Percentiles rank a stretch among this genome's conserved stretches.
Conservation (phyloP, 768 basidiomycete genomes). For the Xerocomus spinulosus region DNA sequence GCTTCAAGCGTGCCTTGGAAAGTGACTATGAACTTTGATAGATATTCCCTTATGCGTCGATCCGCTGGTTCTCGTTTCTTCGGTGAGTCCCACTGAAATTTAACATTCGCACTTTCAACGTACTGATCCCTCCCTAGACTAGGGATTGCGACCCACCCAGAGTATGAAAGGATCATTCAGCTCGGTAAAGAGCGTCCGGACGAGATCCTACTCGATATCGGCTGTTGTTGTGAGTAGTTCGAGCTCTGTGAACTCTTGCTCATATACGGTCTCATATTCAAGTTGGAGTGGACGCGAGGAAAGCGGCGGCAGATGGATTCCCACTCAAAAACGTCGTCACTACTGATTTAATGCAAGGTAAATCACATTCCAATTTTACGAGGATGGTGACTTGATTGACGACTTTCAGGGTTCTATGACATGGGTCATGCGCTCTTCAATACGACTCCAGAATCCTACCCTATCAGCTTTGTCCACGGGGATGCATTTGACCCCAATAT, state of each 20-base stretch:
- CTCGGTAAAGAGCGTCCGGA: slow-evolving; percentile 34
- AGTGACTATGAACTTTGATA: too few relatives aligned
- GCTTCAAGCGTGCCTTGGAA: too few relatives aligned
- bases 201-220: slow-evolving; percentile 42
- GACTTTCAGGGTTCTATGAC: slow-evolving; percentile 47
- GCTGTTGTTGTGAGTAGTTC: slow-evolving; percentile 42
- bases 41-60: slow-evolving; percentile 29
- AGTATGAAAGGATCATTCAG: slow-evolving; percentile 28
- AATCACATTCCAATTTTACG: neutral
- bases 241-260: neutral
- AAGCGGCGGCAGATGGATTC: slow-evolving; percentile 40
- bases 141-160: slow-evolving; percentile 9
- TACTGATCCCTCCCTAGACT: slow-evolving; percentile 2
- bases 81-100: too few relatives aligned
- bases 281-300: slow-evolving; percentile 36
- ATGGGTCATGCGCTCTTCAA: slow-evolving; percentile 59
- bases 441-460: slow-evolving; percentile 48
- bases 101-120: neutral
- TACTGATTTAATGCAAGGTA: slow-evolving; percentile 39
- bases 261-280: neutral
- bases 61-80: slow-evolving; percentile 23
- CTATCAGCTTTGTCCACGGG: slow-evolving; percentile 49
- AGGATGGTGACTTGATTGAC: neutral
- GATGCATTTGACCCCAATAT: slow-evolving; percentile 47
- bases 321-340: slow-evolving; percentile 37